Conservation (phyloP, 1,284 basidiomycete species). For the Ustilago esculenta region DNA sequence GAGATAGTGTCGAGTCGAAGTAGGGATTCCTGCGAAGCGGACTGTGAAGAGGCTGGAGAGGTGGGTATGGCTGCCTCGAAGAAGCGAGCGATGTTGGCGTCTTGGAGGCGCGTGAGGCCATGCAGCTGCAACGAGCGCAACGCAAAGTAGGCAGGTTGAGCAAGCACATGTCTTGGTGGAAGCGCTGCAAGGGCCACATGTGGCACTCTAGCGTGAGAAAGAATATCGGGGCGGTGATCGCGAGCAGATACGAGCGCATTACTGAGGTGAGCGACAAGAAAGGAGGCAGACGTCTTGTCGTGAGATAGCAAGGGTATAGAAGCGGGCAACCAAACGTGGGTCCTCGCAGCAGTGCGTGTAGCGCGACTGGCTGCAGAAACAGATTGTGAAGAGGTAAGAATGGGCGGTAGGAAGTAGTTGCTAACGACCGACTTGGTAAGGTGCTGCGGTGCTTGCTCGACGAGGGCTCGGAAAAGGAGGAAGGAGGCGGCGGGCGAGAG, state of each 20-base stretch:
- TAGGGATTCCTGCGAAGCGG: neutral
- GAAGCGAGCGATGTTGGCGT: conserved; percentile 25
- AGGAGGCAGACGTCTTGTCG: conserved; percentile 27
- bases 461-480: conserved; percentile 23
- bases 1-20: conserved; percentile 30
- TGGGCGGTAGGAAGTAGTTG: conserved; percentile 34
- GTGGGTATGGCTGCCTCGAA: conserved; percentile 13
- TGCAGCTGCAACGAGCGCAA: conserved; percentile 38
- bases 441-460: conserved; percentile 17
- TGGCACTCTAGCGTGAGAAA: neutral
- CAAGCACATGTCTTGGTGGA: neutral
- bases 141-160: conserved; percentile 19
- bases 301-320: conserved; percentile 34
- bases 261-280: conserved; percentile 24
- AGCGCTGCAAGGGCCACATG: conserved; percentile 19
- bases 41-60: neutral
- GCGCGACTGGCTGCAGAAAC: neutral
- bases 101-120: conserved; percentile 32
- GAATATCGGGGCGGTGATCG: neutral
- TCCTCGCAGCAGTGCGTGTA: conserved; percentile 9
- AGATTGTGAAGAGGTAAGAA: neutral
- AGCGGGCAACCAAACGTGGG: conserved; percentile 37
- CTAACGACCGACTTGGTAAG: conserved; percentile 29
- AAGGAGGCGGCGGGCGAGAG: conserved; percentile 28
- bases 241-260: conserved; percentile 5